phyloP scores from a whole-genome alignment of 108 stramenopile species.

The Cyclotella distinguenda region DNA sequence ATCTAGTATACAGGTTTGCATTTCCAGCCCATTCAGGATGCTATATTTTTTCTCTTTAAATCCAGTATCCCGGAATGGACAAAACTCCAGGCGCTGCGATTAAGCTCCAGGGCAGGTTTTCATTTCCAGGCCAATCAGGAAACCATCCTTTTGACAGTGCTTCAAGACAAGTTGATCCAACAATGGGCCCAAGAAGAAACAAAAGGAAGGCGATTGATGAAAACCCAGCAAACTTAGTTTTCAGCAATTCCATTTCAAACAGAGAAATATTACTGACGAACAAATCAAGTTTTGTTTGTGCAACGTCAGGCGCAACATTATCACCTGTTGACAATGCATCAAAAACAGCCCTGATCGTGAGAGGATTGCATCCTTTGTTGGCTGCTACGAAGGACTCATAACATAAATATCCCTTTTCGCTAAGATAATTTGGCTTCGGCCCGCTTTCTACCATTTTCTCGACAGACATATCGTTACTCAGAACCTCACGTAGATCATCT shows the following conservation, averaged over 20 bases:
- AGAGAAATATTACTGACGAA: constrained; percentile 46
- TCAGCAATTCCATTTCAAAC: constrained; percentile 50
- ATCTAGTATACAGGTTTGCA: no score
- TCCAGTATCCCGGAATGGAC: constrained; percentile 50
- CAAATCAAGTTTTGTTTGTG: constrained; percentile 54
- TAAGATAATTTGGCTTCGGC: constrained; percentile 62
- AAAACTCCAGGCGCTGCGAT: constrained; percentile 37
- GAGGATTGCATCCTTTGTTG: constrained; percentile 60
- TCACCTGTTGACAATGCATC: constrained; percentile 61
- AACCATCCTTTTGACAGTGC: constrained; percentile 35
- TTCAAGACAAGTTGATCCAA: constrained; percentile 49
- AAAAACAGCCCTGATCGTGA: constrained; percentile 74
- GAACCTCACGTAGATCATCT: constrained; percentile 53
- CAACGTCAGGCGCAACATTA: constrained; percentile 53
- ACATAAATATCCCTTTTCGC: constrained; percentile 64
- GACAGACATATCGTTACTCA: constrained; percentile 59
- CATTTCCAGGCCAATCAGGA: constrained; percentile 45
- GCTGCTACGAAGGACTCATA: constrained; percentile 56
- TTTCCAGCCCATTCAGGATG: neutral
- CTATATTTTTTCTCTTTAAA: constrained; percentile 1
- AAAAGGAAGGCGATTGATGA: constrained; percentile 56
- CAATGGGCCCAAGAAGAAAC: constrained; percentile 64
- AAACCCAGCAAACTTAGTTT: constrained; percentile 56
- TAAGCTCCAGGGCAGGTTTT: constrained; percentile 44
- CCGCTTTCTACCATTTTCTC: constrained; percentile 63